phyloP scores from a whole-genome alignment of 805 yeast species.

The Candida orba region DNA sequence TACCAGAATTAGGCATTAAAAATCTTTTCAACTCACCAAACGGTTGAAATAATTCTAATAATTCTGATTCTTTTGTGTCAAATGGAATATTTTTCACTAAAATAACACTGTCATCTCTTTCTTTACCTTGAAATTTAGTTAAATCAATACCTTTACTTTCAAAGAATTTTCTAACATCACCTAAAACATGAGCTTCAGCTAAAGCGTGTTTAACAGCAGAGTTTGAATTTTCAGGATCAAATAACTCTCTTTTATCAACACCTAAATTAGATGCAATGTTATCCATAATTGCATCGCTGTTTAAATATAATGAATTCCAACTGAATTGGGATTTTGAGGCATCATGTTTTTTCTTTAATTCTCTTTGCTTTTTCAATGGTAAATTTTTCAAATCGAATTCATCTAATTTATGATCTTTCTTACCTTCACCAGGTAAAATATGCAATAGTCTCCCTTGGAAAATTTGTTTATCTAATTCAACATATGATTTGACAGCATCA shows the following conservation, averaged over 20 bases:
- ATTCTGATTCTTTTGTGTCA: slow-evolving; percentile 75
- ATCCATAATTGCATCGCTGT: slow-evolving; percentile 84
- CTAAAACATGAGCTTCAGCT: slow-evolving; percentile 94
- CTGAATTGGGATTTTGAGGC: slow-evolving; percentile 85
- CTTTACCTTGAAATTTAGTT: slow-evolving; percentile 54
- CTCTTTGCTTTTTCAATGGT: slow-evolving; percentile 88
- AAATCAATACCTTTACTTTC: slow-evolving; percentile 82
- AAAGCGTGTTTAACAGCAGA: slow-evolving; percentile 95
- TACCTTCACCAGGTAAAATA: slow-evolving; percentile 76
- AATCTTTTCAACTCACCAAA: slow-evolving; percentile 76
- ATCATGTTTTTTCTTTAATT: slow-evolving; percentile 71
- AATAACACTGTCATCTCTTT: slow-evolving; percentile 73
- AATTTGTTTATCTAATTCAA: slow-evolving; percentile 72
- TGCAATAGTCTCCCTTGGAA: slow-evolving; percentile 93
- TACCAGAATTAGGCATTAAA: slow-evolving; percentile 93
- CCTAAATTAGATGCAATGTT: slow-evolving; percentile 85
- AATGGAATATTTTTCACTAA: slow-evolving; percentile 86
- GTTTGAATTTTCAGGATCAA: slow-evolving; percentile 79
- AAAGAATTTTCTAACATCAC: slow-evolving; percentile 82
- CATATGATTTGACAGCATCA: slow-evolving; percentile 72
- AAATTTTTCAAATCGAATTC: slow-evolving; percentile 87
- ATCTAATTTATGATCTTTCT: slow-evolving; percentile 76
- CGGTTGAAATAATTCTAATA: slow-evolving; percentile 73
- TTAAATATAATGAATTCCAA: slow-evolving; percentile 93
- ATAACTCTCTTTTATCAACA: slow-evolving; percentile 68